Evolutionary conservation across 495 filamentous ascomycete species (phyloP).

Genomic region (Neurospora sp.): DNA sequence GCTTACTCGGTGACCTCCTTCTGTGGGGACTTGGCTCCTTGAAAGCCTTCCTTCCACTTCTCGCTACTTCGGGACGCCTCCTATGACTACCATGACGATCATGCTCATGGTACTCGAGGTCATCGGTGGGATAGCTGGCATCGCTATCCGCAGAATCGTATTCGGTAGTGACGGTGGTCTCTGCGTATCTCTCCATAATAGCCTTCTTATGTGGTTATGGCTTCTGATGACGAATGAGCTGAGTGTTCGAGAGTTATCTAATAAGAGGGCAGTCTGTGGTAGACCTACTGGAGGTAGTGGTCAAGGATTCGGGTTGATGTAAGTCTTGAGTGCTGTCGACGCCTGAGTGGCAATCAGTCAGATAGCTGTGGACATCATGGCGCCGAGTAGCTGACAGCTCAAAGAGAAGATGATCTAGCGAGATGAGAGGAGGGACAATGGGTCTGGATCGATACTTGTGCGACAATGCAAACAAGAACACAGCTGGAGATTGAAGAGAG

Average conservation of each 20-base stretch:
- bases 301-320: neutral
- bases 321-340: neutral
- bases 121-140: neutral
- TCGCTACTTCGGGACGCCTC: neutral
- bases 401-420: neutral
- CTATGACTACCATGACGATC: neutral
- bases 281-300: neutral
- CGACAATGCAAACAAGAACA: neutral
- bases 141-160: neutral
- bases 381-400: neutral
- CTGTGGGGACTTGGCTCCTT: neutral
- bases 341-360: neutral
- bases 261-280: neutral
- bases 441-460: neutral
- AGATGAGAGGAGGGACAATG: neutral
- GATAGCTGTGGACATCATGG: neutral
- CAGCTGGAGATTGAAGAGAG: neutral
- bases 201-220: neutral
- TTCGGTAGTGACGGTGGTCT: neutral
- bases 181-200: neutral
- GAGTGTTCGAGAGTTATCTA: neutral
- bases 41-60: neutral
- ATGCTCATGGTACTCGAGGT: neutral
- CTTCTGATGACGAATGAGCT: neutral
- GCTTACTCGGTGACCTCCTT: neutral